Evolutionary conservation across 2,329 filamentous ascomycete genomes (phyloP), one percentile per base, ranked within the genome.

Genomic region (Cladosporium colombiae): DNA sequence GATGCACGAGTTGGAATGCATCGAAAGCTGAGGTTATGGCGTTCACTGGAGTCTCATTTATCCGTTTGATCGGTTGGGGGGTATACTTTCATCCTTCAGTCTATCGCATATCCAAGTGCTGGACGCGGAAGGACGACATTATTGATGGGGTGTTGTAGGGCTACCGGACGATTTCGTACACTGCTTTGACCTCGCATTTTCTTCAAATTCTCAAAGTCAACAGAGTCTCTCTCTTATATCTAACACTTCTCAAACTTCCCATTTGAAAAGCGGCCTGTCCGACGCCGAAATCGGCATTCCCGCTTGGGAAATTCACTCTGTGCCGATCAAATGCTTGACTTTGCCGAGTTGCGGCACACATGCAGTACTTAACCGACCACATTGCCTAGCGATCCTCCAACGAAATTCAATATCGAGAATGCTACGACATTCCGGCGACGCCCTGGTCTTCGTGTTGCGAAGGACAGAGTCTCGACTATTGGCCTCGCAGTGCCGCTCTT

Each of bases 61-160:
- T 27, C 25, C 23, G 33, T 55, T 56, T n/a, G 65, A 7, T 21
- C 31, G n/a, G 56, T 59, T 60, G 31, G 25, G 25, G 40, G 40
- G n/a, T 46, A 46, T 46, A 46, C n/a, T 46, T 46, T 25, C 52
- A 49, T 35, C 21, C 33, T 55, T 44, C 37, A 44, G 27, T 40
- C 59, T 56, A 59, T 57, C 61, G 56, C 61, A 44, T 62, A 44
- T 70, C 67, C 68, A 70, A 70, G 69, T 69, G 69, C 69, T 70
- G 69, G 69, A 70, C 57, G 65, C 63, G 67, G 63, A 21, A 35
- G 16, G 52, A 55, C 40, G 10, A n/a, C n/a, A n/a, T 46, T 21
- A 21, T 13, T 21, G 40, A 21, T 21, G 40, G 5, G 40, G n/a
- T 13, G n/a, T 46, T 23, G 10, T 3, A 46, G n/a, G 40, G n/a